Evolutionary conservation across 371 early-diverging fungal species (phyloP).

Genomic region (Rhizomucor pusillus): DNA sequence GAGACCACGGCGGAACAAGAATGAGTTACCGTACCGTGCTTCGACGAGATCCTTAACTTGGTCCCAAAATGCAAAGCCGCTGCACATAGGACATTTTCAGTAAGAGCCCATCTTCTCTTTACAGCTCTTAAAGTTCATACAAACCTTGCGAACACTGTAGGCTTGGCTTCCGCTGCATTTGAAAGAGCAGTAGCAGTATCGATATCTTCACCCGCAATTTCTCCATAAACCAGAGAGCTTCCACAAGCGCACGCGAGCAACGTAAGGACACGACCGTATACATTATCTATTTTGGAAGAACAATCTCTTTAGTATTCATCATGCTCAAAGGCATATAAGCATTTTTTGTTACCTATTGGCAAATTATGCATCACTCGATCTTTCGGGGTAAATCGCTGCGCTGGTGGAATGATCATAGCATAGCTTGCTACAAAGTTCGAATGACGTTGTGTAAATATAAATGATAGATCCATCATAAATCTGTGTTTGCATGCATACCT

Average conservation of each 20-base stretch:
- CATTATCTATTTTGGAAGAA: slow-evolving; percentile 28
- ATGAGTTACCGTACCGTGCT: slow-evolving; percentile 41
- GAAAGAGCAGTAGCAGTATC: slow-evolving; percentile 17
- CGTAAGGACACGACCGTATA: slow-evolving; percentile 29
- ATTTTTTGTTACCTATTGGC: slow-evolving; percentile 33
- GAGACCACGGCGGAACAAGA: slow-evolving; percentile 46
- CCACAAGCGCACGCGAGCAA: slow-evolving; percentile 44
- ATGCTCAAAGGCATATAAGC: not conserved
- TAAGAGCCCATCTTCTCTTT: too few relatives aligned
- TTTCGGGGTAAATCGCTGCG: slow-evolving; percentile 33
- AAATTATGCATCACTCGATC: slow-evolving; percentile 40
- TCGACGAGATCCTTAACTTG: slow-evolving; percentile 34
- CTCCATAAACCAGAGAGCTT: slow-evolving; percentile 74
- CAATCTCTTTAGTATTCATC: not conserved
- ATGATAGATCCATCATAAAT: too few relatives aligned
- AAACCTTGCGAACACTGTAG: slow-evolving; percentile 73
- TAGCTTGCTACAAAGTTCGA: slow-evolving; percentile 29
- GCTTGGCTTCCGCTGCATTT: slow-evolving; percentile 56
- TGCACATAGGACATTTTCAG: slow-evolving; percentile 18
- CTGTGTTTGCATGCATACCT: slow-evolving; percentile 1
- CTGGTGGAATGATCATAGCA: slow-evolving; percentile 39
- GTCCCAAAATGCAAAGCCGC: slow-evolving; percentile 26
- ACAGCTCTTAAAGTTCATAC: too few relatives aligned
- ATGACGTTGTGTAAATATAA: too few relatives aligned
- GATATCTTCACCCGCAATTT: slow-evolving; percentile 56